Evolutionary conservation across 169 alveolate genomes (phyloP).

Genomic region (Cystoisospora suis): DNA sequence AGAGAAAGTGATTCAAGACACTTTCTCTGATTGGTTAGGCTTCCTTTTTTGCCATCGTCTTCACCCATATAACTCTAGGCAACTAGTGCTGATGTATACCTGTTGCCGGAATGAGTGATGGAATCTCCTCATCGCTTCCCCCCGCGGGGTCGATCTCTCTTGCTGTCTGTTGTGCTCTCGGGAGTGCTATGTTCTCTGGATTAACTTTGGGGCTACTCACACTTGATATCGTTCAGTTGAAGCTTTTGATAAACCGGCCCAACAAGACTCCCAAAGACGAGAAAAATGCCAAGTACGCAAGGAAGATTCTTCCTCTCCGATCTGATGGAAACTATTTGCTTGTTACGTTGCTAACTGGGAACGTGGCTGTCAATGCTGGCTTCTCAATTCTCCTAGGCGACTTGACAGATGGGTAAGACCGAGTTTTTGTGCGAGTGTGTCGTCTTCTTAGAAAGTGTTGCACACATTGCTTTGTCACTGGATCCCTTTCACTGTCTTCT

Average conservation of each 20-base stretch:
- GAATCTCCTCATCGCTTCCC: slow-evolving; percentile 1
- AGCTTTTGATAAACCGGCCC: slow-evolving; percentile 73
- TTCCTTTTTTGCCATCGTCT: neutral
- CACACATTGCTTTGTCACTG: neutral
- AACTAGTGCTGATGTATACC: neutral
- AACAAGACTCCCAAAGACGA: slow-evolving; percentile 54
- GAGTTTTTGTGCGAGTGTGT: no score
- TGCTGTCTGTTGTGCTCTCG: slow-evolving; percentile 66
- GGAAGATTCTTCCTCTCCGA: slow-evolving; percentile 75
- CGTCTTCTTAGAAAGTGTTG: no score
- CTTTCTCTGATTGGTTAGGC: no score
- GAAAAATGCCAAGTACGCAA: slow-evolving; percentile 73
- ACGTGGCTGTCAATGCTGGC: slow-evolving; percentile 80
- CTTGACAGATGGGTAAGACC: slow-evolving; percentile 71
- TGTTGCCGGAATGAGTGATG: neutral
- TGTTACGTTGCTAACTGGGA: slow-evolving; percentile 78
- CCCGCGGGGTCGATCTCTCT: slow-evolving; percentile 50
- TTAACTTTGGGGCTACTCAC: slow-evolving; percentile 77
- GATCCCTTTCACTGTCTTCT: neutral
- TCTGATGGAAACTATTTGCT: slow-evolving; percentile 78
- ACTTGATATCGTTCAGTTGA: slow-evolving; percentile 78
- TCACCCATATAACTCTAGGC: neutral
- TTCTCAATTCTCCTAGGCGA: slow-evolving; percentile 81
- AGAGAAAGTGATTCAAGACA: no score
- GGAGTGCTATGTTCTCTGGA: slow-evolving; percentile 83